These are phyloP conservation scores for Penicillium macrosclerotiorum DNA, from an alignment of 495 filamentous ascomycete genomes.

Conservation along the genomic window DNA sequence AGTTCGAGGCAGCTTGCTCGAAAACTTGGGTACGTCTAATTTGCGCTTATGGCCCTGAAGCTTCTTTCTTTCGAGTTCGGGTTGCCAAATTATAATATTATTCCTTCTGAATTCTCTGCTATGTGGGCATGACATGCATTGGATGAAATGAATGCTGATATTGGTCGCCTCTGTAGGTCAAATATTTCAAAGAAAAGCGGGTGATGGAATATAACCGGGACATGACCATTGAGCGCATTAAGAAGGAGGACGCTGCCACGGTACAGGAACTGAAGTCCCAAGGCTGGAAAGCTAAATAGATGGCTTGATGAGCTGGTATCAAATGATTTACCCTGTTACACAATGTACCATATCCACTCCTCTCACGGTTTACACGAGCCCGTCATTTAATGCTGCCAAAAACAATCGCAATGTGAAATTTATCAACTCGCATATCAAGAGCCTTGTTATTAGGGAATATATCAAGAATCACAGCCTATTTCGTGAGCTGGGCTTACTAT, in stretches of 20 bases:
- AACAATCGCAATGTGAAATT: not conserved
- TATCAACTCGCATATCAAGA: too few relatives aligned
- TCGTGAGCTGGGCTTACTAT: too few relatives aligned
- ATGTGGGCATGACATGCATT: too few relatives aligned
- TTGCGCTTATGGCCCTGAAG: not conserved
- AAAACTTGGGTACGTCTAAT: slow-evolving; percentile 68
- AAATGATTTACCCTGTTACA: slow-evolving; percentile 12
- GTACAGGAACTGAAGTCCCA: slow-evolving; percentile 53
- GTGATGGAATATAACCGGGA: slow-evolving; percentile 89
- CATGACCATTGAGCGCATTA: slow-evolving; percentile 71
- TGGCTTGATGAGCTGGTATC: not conserved
- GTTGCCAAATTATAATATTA: too few relatives aligned
- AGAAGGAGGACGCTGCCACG: slow-evolving; percentile 69
- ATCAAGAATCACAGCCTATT: too few relatives aligned
- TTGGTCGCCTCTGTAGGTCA: slow-evolving; percentile 57
- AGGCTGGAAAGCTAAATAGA: slow-evolving; percentile 31
- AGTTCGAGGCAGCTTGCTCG: slow-evolving; percentile 75
- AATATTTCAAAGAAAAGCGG: slow-evolving; percentile 94
- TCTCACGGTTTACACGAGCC: slow-evolving; percentile 19
- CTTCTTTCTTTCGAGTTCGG: slow-evolving; percentile 3
- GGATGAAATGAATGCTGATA: too few relatives aligned
- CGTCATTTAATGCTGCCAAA: slow-evolving; percentile 2
- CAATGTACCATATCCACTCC: slow-evolving; percentile 31
- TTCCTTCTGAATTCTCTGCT: too few relatives aligned
- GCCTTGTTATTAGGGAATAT: too few relatives aligned